phyloP scores from a whole-genome alignment of 2,329 filamentous ascomycete genomes.

The Myriosclerotinia scirpicola region DNA sequence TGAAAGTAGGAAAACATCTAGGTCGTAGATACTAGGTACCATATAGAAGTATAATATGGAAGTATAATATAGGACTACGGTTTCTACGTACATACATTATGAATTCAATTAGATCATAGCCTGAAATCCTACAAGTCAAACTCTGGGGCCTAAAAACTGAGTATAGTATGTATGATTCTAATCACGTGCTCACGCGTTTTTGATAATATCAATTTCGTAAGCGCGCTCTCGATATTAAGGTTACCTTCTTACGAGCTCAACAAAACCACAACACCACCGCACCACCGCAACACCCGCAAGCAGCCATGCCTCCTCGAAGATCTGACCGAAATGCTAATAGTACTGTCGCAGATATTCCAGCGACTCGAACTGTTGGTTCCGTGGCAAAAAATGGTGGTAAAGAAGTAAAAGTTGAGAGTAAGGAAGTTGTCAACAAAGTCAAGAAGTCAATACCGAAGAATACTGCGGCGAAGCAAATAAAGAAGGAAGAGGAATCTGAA shows the following conservation, averaged over 20 bases:
- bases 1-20: conserved; percentile 47
- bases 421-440: conserved; percentile 24
- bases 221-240: not conserved
- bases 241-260: not conserved
- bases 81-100: not conserved
- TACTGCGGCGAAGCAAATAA: conserved; percentile 1
- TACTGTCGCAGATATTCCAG: conserved; percentile 16
- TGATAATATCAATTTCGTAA: not conserved
- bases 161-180: no score
- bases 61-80: not conserved
- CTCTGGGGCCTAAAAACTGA: not conserved
- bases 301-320: conserved; percentile 36
- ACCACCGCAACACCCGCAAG: not conserved
- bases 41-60: not conserved
- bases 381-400: conserved; percentile 28
- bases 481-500: not conserved
- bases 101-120: not conserved
- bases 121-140: not conserved
- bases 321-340: conserved; percentile 29
- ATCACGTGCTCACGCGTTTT: conserved; percentile 6
- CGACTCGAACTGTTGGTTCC: conserved; percentile 4
- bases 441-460: conserved; percentile 19
- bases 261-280: not conserved
- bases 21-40: not conserved
- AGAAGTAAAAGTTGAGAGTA: conserved; percentile 27